Percentiles rank a stretch among this genome's conserved stretches.
These are phyloP conservation scores for Hyphodiscus hymeniophilus DNA, from an alignment of 495 filamentous ascomycete genomes.

Conservation along the genomic window DNA sequence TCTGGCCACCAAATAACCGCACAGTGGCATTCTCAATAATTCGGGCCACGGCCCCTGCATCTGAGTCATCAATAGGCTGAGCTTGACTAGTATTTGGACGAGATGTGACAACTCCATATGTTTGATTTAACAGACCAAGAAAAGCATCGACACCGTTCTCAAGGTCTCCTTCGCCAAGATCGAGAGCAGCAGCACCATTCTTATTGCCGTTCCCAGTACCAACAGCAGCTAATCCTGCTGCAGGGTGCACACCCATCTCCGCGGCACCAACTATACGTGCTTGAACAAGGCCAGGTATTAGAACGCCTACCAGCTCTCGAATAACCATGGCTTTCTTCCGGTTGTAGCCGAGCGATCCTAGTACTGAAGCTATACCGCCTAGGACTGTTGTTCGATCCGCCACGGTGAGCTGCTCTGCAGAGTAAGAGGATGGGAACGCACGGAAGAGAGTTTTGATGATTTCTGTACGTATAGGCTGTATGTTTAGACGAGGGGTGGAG, in stretches of 20 bases:
- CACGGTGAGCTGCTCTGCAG: conserved; percentile 53
- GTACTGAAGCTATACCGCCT: conserved; percentile 75
- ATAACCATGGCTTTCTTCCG: conserved; percentile 84
- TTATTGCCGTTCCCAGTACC: conserved; percentile 34
- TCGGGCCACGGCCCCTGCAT: conserved; percentile 41
- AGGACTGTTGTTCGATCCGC: conserved; percentile 70
- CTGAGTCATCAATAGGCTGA: conserved; percentile 29
- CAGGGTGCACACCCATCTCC: conserved; percentile 90
- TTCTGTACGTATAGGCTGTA: conserved; percentile 51
- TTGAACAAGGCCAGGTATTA: conserved; percentile 82
- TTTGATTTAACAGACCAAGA: conserved; percentile 37
- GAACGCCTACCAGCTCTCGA: conserved; percentile 70
- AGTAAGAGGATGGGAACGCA: conserved; percentile 55
- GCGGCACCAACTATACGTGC: conserved; percentile 88
- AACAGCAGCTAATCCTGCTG: conserved; percentile 67
- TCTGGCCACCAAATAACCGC: conserved; percentile 54
- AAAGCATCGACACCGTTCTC: conserved; percentile 59
- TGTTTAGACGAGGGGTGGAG: conserved; percentile 32
- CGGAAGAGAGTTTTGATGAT: conserved; percentile 63
- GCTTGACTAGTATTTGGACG: conserved; percentile 14
- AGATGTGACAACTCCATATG: conserved; percentile 40
- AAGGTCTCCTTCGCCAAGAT: conserved; percentile 67
- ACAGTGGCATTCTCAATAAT: conserved; percentile 42
- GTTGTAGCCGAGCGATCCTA: conserved; percentile 65
- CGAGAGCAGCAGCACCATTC: conserved; percentile 54